Percentiles rank a stretch among this genome's conserved stretches.
Evolutionary conservation across 371 early-diverging fungal species (phyloP).

Genomic region (Mortierella sp.): DNA sequence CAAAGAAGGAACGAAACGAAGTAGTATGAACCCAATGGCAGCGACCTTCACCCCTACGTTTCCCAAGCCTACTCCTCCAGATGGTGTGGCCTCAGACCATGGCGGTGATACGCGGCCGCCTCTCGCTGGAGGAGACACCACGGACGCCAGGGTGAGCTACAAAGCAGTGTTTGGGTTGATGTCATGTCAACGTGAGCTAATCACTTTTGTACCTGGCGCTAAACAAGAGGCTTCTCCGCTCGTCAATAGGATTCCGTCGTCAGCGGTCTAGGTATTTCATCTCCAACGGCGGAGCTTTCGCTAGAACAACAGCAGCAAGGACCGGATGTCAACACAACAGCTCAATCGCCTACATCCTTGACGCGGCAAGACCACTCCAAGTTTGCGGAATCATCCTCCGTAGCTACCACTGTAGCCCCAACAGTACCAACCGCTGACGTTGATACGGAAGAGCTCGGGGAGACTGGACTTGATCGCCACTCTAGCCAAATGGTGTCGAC

Average conservation of each 20-base stretch:
- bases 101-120: neutral
- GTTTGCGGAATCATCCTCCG: conserved; percentile 4
- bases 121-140: conserved; percentile 9
- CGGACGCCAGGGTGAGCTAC: conserved; percentile 14
- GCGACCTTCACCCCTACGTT: conserved; percentile 43
- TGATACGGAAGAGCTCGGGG: conserved; percentile 48
- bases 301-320: conserved; percentile 6
- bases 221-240: no score
- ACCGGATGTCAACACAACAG: conserved; percentile 3
- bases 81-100: conserved; percentile 17
- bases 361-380: conserved; percentile 10
- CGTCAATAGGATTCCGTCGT: conserved; percentile 28
- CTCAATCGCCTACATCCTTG: neutral
- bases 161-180: neutral
- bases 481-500: conserved; percentile 41
- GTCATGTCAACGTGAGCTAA: no score
- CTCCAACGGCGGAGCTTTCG: conserved; percentile 8
- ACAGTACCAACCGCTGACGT: neutral
- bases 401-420: conserved; percentile 3
- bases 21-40: conserved; percentile 46
- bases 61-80: conserved; percentile 19
- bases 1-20: conserved; percentile 21
- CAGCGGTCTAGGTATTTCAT: conserved; percentile 35
- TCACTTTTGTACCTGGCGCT: neutral
- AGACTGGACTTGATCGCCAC: conserved; percentile 50